A percentile compares a stretch with the other conserved stretches of the same genome.
These are phyloP conservation scores for Theobroma cacao DNA, from an alignment of 345 rosid species.

Conservation along the genomic window DNA sequence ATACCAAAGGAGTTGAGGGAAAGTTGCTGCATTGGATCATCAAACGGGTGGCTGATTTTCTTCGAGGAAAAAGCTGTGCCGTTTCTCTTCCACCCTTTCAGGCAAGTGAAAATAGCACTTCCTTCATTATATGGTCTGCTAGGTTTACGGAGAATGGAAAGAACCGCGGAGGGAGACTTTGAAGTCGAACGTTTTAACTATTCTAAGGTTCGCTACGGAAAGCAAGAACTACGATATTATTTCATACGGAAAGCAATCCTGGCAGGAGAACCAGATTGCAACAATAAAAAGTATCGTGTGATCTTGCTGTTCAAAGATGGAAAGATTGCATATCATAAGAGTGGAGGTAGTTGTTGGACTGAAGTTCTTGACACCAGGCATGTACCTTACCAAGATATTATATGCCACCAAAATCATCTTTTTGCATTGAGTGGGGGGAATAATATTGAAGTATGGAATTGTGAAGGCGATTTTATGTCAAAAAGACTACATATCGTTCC, in stretches of 20 bases:
- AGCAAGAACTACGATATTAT: background rate
- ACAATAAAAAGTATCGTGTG: background rate
- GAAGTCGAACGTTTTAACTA: background rate
- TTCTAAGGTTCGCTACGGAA: background rate
- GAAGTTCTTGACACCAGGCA: background rate
- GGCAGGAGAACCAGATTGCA: background rate
- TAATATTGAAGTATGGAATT: background rate
- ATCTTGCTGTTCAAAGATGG: background rate
- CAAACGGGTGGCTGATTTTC: background rate
- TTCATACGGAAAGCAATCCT: background rate
- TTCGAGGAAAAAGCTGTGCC: background rate
- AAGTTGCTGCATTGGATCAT: background rate
- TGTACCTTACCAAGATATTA: background rate
- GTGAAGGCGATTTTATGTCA: background rate
- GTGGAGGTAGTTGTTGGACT: background rate
- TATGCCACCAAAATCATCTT: background rate
- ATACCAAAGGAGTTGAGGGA: background rate
- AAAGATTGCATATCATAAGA: background rate
- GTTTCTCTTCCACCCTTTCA: conserved; percentile 1
- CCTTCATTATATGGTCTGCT: background rate
- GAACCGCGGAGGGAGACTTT: background rate
- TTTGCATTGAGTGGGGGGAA: background rate
- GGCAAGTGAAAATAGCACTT: background rate
- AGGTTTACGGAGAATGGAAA: background rate
- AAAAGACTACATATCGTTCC: background rate